Evolutionary conservation across 2,329 filamentous ascomycete genomes (phyloP), one percentile per base, ranked within the genome.

Genomic region (Aspergillus nomiae): DNA sequence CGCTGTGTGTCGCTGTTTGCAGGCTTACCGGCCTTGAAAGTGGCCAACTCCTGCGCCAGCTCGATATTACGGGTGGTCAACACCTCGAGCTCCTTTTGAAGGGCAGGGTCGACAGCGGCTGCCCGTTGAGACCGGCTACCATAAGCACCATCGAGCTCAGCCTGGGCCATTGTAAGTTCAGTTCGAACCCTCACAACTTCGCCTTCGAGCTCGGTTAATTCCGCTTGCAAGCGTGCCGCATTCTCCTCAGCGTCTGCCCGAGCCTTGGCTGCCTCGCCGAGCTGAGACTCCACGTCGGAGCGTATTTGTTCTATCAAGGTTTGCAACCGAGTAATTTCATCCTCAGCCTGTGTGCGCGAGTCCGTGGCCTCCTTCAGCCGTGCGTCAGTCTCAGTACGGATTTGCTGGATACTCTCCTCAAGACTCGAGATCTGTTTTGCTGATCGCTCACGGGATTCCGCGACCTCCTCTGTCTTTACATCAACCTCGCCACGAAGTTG

Each of bases 121-220:
- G 88, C 88, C 36, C 89, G 86, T 73, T 91, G 83, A 11, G 87
- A 85, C 58, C 89, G 83, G n/a, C 84, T 86, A 46, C 95, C 95
- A 74, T 98, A 97, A 74, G 96, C 96, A 65, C 92, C 92, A 71
- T 97, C 95, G 30, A 98, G 91, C 77, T 98, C 94, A 59, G 94
- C 92, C 73, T 89, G 87, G 30, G 91, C 92, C 69, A 98, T 90
- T n/a, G 94, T 96, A 48, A 98, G 85, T 81, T 98, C 89, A 2
- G 89, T 91, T 41, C 88, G 88, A 7, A 90, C 81, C 58, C 86
- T 83, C 4, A 90, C 87, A 57, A 90, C 82, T 70, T 90, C 86
- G 60, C 84, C 82, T 72, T 90, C 88, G 43, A 90, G 78, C 8
- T 79, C 77, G 8, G 81, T 76, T 70, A 85, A 76, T 67, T 86